A percentile compares a stretch with the other conserved stretches of the same genome.
Conservation (phyloP, 768 basidiomycete genomes). For the Pulveroboletus sp. region DNA sequence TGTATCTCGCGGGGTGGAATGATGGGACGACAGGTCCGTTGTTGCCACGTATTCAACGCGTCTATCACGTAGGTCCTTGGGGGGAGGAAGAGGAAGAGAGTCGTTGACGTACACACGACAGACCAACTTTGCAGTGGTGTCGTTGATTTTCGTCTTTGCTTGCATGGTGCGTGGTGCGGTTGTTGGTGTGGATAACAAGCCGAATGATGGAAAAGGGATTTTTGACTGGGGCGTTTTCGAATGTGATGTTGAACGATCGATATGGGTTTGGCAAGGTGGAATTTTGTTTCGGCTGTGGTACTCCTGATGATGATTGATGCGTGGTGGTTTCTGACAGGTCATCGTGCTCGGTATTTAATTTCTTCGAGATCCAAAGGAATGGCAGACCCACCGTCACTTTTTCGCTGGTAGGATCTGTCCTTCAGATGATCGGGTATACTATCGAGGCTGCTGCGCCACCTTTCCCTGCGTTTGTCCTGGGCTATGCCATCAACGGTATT, state of each 20-base stretch:
- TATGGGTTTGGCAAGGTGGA: conserved; percentile 35
- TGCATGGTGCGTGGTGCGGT: conserved; percentile 30
- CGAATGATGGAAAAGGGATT: conserved; percentile 25
- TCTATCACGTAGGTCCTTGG: conserved; percentile 32
- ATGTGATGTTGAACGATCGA: conserved; percentile 26
- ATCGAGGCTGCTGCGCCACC: conserved; percentile 43
- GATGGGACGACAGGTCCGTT: conserved; percentile 39
- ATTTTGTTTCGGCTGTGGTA: neutral
- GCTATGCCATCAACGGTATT: conserved; percentile 43
- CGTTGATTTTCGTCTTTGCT: conserved; percentile 42
- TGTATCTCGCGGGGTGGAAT: conserved; percentile 39
- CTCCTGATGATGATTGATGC: neutral
- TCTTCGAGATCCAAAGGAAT: neutral
- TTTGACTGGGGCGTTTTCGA: conserved; percentile 31
- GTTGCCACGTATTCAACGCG: conserved; percentile 36
- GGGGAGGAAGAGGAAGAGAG: too few species aligned
- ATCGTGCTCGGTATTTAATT: conserved; percentile 25
- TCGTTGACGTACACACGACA: conserved; percentile 11
- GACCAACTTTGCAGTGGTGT: conserved; percentile 40
- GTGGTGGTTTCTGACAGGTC: conserved; percentile 11
- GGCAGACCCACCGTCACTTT: too few species aligned
- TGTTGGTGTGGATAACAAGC: neutral
- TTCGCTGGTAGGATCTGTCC: conserved; percentile 19
- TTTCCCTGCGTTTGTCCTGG: conserved; percentile 43
- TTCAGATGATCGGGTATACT: conserved; percentile 31